Evolutionary conservation across 2,329 filamentous ascomycete genomes (phyloP).

Genomic region (Lasiodiplodia gonubiensis): DNA sequence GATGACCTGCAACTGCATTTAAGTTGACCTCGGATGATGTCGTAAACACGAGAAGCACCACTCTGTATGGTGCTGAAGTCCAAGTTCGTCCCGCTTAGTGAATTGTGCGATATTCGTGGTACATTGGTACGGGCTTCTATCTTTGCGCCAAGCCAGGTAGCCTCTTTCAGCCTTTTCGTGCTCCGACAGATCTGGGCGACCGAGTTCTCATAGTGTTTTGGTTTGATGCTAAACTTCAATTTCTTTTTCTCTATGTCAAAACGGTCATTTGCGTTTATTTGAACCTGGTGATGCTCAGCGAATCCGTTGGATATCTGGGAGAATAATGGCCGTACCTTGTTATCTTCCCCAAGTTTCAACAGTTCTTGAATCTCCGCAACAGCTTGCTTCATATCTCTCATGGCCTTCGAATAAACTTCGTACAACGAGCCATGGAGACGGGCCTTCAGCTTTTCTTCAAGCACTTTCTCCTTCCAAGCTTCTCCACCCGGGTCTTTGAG

Average conservation of each 20-base stretch:
- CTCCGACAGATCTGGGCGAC: background rate
- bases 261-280: background rate
- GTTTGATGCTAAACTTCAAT: too few species aligned
- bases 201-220: background rate
- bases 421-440: background rate
- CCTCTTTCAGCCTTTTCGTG: background rate
- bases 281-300: background rate
- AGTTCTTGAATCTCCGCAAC: background rate
- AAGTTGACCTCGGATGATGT: background rate
- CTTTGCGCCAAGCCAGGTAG: background rate
- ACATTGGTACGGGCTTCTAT: background rate
- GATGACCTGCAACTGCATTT: background rate
- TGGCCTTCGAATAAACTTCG: background rate
- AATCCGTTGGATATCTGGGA: too few species aligned
- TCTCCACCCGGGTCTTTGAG: slow-evolving; percentile 33
- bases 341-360: background rate
- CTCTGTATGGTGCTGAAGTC: background rate
- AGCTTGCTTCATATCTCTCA: slow-evolving; percentile 1
- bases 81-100: background rate
- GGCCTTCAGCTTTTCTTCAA: background rate
- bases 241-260: background rate
- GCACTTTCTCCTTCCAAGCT: slow-evolving; percentile 32
- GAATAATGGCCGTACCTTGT: background rate
- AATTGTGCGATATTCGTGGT: background rate
- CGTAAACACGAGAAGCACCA: background rate